Base-by-base conservation (phyloP, 129 eudicot species). In the Flaveria sonorensis region DNA sequence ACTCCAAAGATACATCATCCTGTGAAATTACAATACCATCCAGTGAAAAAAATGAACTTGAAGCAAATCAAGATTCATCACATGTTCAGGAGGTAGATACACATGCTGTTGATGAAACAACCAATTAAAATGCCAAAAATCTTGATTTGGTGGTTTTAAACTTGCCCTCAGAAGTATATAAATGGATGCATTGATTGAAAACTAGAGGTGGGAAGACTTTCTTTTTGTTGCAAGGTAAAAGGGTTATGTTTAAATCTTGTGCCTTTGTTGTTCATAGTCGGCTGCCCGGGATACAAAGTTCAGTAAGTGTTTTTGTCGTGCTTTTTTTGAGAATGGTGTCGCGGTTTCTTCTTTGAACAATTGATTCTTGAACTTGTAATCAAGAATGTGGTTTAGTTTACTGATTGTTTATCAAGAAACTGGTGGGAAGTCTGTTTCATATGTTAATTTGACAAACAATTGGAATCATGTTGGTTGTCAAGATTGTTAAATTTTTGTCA, bases 221-320 rank as follows among this genome's bases (percentile, higher is more conserved):
- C 68, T 64, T 65, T 52, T 59, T 45, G 76, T n/a, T 53, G 10
- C 21, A 53, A 53, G 60, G 20, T 56, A 55, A 67, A 48, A 51
- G 68, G 50, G 79, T 74, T 76, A 20, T 74, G 79, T 69, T 32
- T 70, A 69, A 52, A 40, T 71, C 65, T 73, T 71, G 52, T 70
- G 51, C 69, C 82, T 45, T 79, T 84, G 74, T 72, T 64, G 80
- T 74, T 70, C 56, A 82, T 80, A 80, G 32, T 83, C 85, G 77
- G 87, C 81, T 62, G 81, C 73, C 53, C 59, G 77, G 32, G 36
- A 67, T 69, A 52, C 39, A 13, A 57, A 45, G 75, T 67, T 16
- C 2, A 68, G 76, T 76, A 70, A 53, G 73, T 77, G 59, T 72
- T 79, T 79, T 79, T 79, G 72, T 72, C 60, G 23, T 56, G 23